phyloP scores from a whole-genome alignment of 2,329 filamentous ascomycete species.

The Thelonectria discophora region DNA sequence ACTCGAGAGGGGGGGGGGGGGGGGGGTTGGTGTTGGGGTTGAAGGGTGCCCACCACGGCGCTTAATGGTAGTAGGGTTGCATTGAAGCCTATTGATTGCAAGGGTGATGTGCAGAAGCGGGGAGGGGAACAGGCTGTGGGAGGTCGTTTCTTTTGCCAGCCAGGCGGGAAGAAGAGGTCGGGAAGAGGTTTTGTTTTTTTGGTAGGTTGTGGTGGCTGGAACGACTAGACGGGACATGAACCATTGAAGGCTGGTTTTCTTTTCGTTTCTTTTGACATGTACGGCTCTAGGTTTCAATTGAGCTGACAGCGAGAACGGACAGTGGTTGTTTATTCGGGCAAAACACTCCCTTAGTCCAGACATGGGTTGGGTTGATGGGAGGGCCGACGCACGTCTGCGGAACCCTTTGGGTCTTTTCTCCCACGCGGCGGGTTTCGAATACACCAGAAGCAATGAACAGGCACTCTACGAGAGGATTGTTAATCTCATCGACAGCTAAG shows the following conservation, averaged over 20 bases:
- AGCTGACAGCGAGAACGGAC: not conserved
- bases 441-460: not conserved
- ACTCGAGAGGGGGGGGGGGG: not conserved
- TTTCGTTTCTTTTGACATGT: not conserved
- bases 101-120: slow-evolving; percentile 32
- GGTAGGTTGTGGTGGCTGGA: slow-evolving; percentile 1
- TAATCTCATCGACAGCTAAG: too few species aligned
- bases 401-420: not conserved
- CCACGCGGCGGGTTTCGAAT: not conserved
- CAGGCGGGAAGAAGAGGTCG: slow-evolving; percentile 20
- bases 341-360: not conserved
- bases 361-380: not conserved
- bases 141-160: too few species aligned
- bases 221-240: not conserved
- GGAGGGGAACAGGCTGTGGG: not conserved
- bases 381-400: not conserved
- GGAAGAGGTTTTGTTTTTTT: not conserved
- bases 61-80: slow-evolving; percentile 33
- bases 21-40: not conserved
- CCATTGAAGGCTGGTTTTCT: not conserved
- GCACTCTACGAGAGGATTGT: too few species aligned
- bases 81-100: slow-evolving; percentile 5
- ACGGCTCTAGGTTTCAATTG: not conserved
- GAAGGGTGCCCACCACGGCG: slow-evolving; percentile 40
- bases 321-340: not conserved